Conservation (phyloP, 805 yeast genomes). For the Yamadazyma philogaea region DNA sequence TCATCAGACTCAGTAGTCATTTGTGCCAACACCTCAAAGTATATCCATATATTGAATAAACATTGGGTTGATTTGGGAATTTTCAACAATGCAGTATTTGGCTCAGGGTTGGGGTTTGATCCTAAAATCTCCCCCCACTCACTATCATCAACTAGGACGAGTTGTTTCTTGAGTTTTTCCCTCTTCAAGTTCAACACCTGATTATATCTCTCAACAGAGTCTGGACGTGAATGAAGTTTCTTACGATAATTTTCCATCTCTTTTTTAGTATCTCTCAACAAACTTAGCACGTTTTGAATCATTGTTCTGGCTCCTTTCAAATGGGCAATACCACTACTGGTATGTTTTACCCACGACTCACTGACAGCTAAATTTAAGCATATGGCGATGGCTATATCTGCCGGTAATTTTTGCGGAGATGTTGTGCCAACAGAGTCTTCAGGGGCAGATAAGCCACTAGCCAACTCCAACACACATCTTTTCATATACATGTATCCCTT, state of each 20-base stretch:
- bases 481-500: conserved; percentile 59
- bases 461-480: conserved; percentile 55
- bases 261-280: conserved; percentile 25
- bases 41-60: conserved; percentile 62
- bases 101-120: conserved; percentile 10
- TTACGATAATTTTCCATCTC: conserved; percentile 14
- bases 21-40: conserved; percentile 64
- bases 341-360: conserved; percentile 68
- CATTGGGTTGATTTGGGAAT: conserved; percentile 48
- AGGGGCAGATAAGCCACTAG: conserved; percentile 47
- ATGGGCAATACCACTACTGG: conserved; percentile 66
- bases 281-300: conserved; percentile 45
- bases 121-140: conserved; percentile 32
- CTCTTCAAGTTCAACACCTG: conserved; percentile 5
- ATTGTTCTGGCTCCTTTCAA: conserved; percentile 63
- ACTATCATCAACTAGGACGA: conserved; percentile 29
- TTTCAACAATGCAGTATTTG: conserved; percentile 8
- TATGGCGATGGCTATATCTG: conserved; percentile 64
- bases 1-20: conserved; percentile 55
- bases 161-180: conserved; percentile 18
- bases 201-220: conserved; percentile 11
- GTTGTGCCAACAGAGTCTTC: conserved; percentile 14
- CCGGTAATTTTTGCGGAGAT: conserved; percentile 37
- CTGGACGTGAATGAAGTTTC: conserved; percentile 5
- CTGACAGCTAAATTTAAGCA: conserved; percentile 62